Conservation (phyloP, 225 moss, liverwort and hornwort species). For the Asterella californica region DNA sequence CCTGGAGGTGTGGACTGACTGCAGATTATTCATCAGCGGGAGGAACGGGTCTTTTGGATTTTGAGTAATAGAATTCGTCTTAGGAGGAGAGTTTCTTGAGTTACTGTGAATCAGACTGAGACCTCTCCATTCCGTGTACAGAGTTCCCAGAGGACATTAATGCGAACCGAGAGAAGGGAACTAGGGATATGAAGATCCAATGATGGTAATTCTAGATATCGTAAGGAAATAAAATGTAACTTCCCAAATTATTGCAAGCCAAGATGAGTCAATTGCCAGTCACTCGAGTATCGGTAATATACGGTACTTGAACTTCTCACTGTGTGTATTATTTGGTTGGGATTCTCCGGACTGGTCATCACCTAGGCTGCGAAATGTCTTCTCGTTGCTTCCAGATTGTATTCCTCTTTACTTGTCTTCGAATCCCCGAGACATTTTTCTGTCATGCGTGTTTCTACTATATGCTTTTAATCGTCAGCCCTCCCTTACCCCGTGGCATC, state of each 20-base stretch:
- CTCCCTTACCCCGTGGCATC: too few relatives aligned
- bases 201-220: background rate
- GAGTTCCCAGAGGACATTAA: background rate
- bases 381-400: too few relatives aligned
- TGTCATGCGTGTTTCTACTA: too few relatives aligned
- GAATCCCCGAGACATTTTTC: too few relatives aligned
- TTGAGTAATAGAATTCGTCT: background rate
- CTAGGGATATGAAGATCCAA: background rate
- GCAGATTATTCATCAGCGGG: background rate
- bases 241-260: background rate
- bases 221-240: background rate
- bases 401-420: too few relatives aligned
- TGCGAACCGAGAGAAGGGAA: background rate
- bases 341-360: too few relatives aligned
- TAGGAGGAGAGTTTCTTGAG: constrained; percentile 1
- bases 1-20: background rate
- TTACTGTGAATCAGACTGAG: background rate
- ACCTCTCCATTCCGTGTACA: constrained; percentile 5
- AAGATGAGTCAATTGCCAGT: constrained; percentile 4
- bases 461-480: too few relatives aligned
- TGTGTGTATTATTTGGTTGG: too few relatives aligned
- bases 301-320: background rate
- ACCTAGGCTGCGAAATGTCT: too few relatives aligned
- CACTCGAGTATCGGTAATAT: background rate
- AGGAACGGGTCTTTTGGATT: constrained; percentile 4